These are phyloP conservation scores for Macrocybe sp. DNA, from an alignment of 1,284 basidiomycete species.

Conservation along the genomic window DNA sequence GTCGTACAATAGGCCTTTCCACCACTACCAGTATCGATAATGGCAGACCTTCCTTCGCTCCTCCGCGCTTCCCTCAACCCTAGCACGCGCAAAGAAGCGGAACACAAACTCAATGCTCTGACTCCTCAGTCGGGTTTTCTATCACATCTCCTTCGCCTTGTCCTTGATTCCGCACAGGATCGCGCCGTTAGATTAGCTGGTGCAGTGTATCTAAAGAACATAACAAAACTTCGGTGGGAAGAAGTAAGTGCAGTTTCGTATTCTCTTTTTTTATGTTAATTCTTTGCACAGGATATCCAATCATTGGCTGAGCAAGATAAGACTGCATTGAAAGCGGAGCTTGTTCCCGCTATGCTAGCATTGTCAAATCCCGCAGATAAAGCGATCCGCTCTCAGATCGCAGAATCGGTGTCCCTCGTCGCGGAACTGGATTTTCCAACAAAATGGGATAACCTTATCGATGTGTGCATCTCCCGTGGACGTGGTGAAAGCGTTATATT, in stretches of 20 bases:
- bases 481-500: slow-evolving; percentile 2
- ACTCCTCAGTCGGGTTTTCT: slow-evolving; percentile 80
- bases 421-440: slow-evolving; percentile 85
- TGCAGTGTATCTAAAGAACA: slow-evolving; percentile 87
- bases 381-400: slow-evolving; percentile 74
- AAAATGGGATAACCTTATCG: slow-evolving; percentile 81
- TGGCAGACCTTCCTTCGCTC: slow-evolving; percentile 64
- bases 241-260: slow-evolving; percentile 50
- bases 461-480: slow-evolving; percentile 47
- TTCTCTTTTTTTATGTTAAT: slow-evolving; percentile 6
- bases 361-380: slow-evolving; percentile 67
- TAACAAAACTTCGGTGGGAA: slow-evolving; percentile 80
- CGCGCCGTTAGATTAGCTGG: slow-evolving; percentile 75
- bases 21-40: slow-evolving; percentile 17
- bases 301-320: slow-evolving; percentile 68
- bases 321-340: slow-evolving; percentile 54
- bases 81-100: slow-evolving; percentile 71
- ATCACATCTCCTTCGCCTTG: slow-evolving; percentile 62
- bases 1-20: no score
- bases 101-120: slow-evolving; percentile 64
- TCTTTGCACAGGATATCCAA: slow-evolving; percentile 49
- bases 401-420: slow-evolving; percentile 85
- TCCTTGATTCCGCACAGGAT: slow-evolving; percentile 65
- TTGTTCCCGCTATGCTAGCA: slow-evolving; percentile 81
- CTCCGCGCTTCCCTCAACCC: slow-evolving; percentile 75